Percentiles rank a stretch among this genome's conserved stretches.
phyloP scores from a whole-genome alignment of 2,329 filamentous ascomycete species.

The Balansia obtecta region DNA sequence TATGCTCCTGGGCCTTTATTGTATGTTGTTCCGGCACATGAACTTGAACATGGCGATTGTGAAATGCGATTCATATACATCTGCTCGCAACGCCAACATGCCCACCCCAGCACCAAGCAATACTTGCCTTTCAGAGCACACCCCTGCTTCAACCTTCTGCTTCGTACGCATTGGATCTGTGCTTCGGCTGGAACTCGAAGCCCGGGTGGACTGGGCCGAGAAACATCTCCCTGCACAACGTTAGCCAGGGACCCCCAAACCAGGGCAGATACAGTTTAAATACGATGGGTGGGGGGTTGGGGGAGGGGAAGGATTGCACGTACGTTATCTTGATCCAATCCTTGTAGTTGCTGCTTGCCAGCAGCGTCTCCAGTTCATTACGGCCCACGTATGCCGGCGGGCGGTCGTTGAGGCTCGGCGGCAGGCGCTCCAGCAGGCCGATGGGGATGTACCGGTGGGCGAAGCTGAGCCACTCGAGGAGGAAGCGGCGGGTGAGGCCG shows the following conservation, averaged over 20 bases:
- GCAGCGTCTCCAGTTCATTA: slow-evolving; percentile 85
- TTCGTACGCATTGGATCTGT: slow-evolving; percentile 88
- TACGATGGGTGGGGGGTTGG: too few species aligned
- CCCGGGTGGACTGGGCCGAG: slow-evolving; percentile 78
- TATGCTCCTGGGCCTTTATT: too few species aligned
- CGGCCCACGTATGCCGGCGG: slow-evolving; percentile 74
- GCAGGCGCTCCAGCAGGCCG: slow-evolving; percentile 76
- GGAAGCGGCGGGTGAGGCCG: slow-evolving; percentile 78
- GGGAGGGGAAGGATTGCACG: slow-evolving; percentile 19
- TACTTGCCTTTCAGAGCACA: too few species aligned
- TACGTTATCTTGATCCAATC: slow-evolving; percentile 99
- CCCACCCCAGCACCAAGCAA: background rate
- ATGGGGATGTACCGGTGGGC: slow-evolving; percentile 83
- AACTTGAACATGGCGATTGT: too few species aligned
- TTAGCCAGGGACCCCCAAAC: background rate
- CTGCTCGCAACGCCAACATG: background rate
- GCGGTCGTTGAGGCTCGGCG: slow-evolving; percentile 78
- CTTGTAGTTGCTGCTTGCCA: slow-evolving; percentile 82
- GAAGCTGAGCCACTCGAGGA: slow-evolving; percentile 94
- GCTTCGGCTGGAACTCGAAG: slow-evolving; percentile 94
- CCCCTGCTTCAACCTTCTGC: slow-evolving; percentile 46
- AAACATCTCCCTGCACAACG: slow-evolving; percentile 77
- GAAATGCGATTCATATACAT: too few species aligned
- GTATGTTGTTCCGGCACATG: too few species aligned
- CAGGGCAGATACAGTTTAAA: too few species aligned